Evolutionary conservation across 2,329 filamentous ascomycete species (phyloP).

Genomic region (Alternaria triticimaculans): DNA sequence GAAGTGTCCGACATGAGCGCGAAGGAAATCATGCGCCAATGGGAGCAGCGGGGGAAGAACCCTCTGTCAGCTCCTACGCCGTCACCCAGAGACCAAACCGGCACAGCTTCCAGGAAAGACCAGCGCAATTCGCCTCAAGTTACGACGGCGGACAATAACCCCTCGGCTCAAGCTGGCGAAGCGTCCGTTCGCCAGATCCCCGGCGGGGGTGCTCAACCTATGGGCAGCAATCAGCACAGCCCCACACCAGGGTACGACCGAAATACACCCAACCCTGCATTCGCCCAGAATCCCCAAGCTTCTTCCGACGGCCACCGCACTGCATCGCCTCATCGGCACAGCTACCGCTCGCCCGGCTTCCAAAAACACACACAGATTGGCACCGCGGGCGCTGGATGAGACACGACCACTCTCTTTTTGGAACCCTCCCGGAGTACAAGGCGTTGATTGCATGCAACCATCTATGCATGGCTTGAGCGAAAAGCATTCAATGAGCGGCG

Average conservation of each 20-base stretch:
- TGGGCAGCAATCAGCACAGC: constrained; percentile 32
- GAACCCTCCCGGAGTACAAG: constrained; percentile 32
- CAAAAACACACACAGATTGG: constrained; percentile 47
- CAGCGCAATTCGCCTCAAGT: constrained; percentile 61
- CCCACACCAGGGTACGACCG: constrained; percentile 41
- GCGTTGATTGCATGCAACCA: constrained; percentile 23
- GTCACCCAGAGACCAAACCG: constrained; percentile 43
- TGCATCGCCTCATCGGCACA: constrained; percentile 47
- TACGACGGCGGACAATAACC: constrained; percentile 85
- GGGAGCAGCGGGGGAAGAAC: constrained; percentile 79
- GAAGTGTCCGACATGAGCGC: constrained; percentile 88
- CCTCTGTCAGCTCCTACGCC: constrained; percentile 61
- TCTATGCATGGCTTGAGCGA: constrained; percentile 20
- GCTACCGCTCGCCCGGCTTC: constrained; percentile 46
- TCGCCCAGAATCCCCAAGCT: constrained; percentile 40
- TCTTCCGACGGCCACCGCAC: constrained; percentile 46
- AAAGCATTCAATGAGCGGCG: constrained; percentile 16
- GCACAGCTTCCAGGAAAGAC: constrained; percentile 61
- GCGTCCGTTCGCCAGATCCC: constrained; percentile 78
- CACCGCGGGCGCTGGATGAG: constrained; percentile 46
- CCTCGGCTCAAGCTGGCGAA: constrained; percentile 81
- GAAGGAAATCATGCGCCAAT: constrained; percentile 94
- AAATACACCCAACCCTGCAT: constrained; percentile 43
- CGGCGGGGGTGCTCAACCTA: constrained; percentile 30
- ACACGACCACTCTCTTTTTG: constrained; percentile 5